These are phyloP conservation scores for Neoboletus brunneissimus DNA, from an alignment of 768 basidiomycete genomes.

Conservation along the genomic window DNA sequence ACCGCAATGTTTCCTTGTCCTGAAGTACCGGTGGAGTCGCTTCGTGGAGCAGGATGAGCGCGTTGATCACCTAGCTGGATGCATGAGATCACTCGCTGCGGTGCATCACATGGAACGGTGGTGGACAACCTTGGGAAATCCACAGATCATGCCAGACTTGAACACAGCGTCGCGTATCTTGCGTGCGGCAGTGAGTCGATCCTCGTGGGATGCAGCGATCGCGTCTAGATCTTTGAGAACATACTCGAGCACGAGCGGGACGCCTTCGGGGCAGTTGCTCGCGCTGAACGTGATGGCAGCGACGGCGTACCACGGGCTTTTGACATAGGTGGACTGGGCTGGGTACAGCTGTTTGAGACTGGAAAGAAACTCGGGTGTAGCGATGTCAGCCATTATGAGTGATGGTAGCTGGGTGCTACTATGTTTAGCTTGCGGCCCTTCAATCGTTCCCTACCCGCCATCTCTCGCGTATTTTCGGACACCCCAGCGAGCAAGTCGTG, in stretches of 20 bases:
- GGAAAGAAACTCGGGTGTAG: conserved; percentile 42
- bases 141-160: conserved; percentile 56
- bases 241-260: conserved; percentile 52
- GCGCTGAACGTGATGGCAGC: conserved; percentile 56
- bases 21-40: conserved; percentile 51
- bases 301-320: conserved; percentile 60
- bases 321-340: conserved; percentile 16
- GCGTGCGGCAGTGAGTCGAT: conserved; percentile 44
- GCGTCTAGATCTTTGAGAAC: conserved; percentile 44
- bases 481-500: neutral
- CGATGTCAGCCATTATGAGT: conserved; percentile 26
- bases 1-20: conserved; percentile 50
- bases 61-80: conserved; percentile 45
- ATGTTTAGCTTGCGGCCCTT: neutral
- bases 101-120: neutral
- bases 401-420: neutral
- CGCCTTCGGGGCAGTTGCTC: conserved; percentile 56
- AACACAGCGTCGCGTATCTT: conserved; percentile 62
- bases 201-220: conserved; percentile 28
- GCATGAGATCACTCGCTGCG: neutral
- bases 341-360: conserved; percentile 49
- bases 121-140: conserved; percentile 51
- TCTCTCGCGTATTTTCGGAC: neutral
- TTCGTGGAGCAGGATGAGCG: conserved; percentile 48
- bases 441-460: neutral